A percentile compares a stretch with the other conserved stretches of the same genome.
Evolutionary conservation across 164 flowering plant species (phyloP).

Genomic region (Tetrastigma voinierianum): DNA sequence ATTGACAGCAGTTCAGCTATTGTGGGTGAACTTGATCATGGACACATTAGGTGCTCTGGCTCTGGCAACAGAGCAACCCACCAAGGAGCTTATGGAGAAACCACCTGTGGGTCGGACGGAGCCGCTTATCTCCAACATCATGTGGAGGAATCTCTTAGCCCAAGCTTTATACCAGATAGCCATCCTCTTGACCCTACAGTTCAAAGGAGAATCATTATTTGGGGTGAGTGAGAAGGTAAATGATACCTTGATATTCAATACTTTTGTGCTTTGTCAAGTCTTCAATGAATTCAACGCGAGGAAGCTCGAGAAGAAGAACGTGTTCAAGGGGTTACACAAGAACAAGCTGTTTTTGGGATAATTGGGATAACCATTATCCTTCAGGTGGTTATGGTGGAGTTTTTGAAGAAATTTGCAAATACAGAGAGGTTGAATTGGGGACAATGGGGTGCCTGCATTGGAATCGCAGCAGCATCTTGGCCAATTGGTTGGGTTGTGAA

Average conservation of each 20-base stretch:
- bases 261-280: slow-evolving; percentile 59
- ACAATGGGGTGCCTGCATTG: slow-evolving; percentile 52
- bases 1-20: slow-evolving; percentile 51
- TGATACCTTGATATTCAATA: slow-evolving; percentile 52
- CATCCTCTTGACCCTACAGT: slow-evolving; percentile 40
- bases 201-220: slow-evolving; percentile 43
- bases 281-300: slow-evolving; percentile 58
- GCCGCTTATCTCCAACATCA: slow-evolving; percentile 57
- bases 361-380: slow-evolving; percentile 36
- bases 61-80: slow-evolving; percentile 58
- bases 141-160: slow-evolving; percentile 67
- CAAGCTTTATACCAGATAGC: slow-evolving; percentile 56
- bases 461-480: slow-evolving; percentile 43
- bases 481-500: slow-evolving; percentile 52
- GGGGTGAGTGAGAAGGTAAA: slow-evolving; percentile 33
- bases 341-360: slow-evolving; percentile 48
- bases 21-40: slow-evolving; percentile 82
- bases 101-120: slow-evolving; percentile 50
- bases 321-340: slow-evolving; percentile 38
- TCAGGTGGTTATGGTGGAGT: slow-evolving; percentile 54
- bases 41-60: slow-evolving; percentile 70
- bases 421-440: slow-evolving; percentile 58
- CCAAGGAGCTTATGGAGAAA: slow-evolving; percentile 52
- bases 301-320: slow-evolving; percentile 46
- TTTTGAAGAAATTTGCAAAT: slow-evolving; percentile 46